These are phyloP conservation scores for Ephemerocybe angulata DNA, from an alignment of 768 basidiomycete species.

Conservation along the genomic window DNA sequence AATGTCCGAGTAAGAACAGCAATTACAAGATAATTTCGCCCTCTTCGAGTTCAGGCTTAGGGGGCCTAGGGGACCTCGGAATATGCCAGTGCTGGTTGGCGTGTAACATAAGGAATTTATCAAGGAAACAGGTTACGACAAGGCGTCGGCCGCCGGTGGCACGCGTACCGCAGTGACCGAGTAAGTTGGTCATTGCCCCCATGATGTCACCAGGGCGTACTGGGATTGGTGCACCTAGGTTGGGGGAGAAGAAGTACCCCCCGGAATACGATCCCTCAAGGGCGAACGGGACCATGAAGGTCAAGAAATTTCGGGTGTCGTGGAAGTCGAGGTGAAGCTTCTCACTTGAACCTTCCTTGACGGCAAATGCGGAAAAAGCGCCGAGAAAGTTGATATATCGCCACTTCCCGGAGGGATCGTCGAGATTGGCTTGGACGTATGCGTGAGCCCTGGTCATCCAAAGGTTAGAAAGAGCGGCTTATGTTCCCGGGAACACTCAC, in stretches of 20 bases:
- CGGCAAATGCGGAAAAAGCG: conserved; percentile 18
- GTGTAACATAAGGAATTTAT: neutral
- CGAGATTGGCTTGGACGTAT: neutral
- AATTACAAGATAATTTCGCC: too few species aligned
- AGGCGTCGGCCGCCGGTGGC: neutral
- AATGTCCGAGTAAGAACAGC: too few species aligned
- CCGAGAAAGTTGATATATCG: conserved; percentile 12
- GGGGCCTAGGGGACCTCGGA: neutral
- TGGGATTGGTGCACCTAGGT: neutral
- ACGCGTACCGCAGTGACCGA: neutral
- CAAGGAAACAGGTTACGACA: neutral
- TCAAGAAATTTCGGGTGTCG: conserved; percentile 12
- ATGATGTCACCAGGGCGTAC: neutral
- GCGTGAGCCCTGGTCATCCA: neutral
- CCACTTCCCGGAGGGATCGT: neutral
- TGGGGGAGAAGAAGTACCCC: neutral
- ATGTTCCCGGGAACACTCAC: neutral
- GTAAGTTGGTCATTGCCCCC: neutral
- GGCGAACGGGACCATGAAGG: conserved; percentile 12
- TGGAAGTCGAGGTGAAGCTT: conserved; percentile 18
- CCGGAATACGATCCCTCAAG: neutral
- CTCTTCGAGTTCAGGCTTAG: too few species aligned
- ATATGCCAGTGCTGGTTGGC: neutral
- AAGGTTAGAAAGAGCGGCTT: neutral
- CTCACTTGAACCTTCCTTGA: conserved; percentile 22